phyloP scores from a whole-genome alignment of 257 asterid genomes.

The Gentiana straminea region DNA sequence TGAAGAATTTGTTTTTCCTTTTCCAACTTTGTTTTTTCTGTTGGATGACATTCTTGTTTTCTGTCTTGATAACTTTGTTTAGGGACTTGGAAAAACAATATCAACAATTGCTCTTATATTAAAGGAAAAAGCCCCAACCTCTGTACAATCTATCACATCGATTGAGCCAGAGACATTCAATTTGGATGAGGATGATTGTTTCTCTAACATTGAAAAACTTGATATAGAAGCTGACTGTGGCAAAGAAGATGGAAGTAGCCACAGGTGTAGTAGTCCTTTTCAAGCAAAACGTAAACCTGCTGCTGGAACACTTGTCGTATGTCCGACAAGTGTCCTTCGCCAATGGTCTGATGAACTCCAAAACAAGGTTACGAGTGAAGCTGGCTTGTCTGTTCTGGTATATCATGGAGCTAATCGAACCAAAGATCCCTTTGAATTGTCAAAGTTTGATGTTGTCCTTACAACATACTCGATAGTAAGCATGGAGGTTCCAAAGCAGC shows the following conservation, averaged over 20 bases:
- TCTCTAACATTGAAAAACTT: slow-evolving; percentile 19
- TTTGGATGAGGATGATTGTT: slow-evolving; percentile 85
- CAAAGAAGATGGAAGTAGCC: slow-evolving; percentile 21
- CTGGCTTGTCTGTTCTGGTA: slow-evolving; percentile 74
- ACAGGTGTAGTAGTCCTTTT: slow-evolving; percentile 15
- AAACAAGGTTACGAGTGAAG: slow-evolving; percentile 70
- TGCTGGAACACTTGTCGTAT: slow-evolving; percentile 92
- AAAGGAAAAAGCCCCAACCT: slow-evolving; percentile 74
- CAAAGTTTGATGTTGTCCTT: slow-evolving; percentile 85
- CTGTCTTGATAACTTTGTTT: slow-evolving; percentile 13
- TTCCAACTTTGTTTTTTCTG: not conserved
- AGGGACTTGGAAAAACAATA: slow-evolving; percentile 98
- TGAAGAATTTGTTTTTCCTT: slow-evolving; percentile 1
- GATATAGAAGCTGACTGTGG: slow-evolving; percentile 26
- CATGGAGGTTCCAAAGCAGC: slow-evolving; percentile 99
- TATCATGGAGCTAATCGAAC: slow-evolving; percentile 89
- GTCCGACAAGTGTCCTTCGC: slow-evolving; percentile 97
- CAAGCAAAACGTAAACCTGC: slow-evolving; percentile 69
- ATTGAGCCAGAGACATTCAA: slow-evolving; percentile 60
- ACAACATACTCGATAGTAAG: slow-evolving; percentile 96
- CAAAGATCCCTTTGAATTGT: slow-evolving; percentile 77
- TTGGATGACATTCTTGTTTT: slow-evolving; percentile 8
- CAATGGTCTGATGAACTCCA: slow-evolving; percentile 95
- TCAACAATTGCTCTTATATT: slow-evolving; percentile 92
- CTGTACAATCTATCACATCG: slow-evolving; percentile 31